Percentiles rank a stretch among this genome's conserved stretches.
phyloP scores from a whole-genome alignment of 2,329 filamentous ascomycete species.

The Zasmidium cellare region DNA sequence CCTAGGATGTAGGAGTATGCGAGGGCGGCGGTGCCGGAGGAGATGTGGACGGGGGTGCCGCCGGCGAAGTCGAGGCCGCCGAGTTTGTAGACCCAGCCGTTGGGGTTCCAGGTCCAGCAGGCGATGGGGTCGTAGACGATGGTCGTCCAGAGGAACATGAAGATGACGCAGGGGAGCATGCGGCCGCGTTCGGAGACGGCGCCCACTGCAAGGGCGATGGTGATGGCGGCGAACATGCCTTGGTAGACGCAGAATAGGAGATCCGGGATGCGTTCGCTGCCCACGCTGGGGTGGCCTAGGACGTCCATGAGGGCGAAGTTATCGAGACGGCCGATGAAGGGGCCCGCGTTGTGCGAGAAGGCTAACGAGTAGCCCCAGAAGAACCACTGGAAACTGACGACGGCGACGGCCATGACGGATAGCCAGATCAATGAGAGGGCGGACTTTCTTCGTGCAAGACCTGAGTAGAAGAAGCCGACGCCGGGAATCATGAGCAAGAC shows the following conservation, averaged over 20 bases:
- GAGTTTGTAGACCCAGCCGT: slow-evolving; percentile 76
- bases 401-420: slow-evolving; percentile 75
- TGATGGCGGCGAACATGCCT: slow-evolving; percentile 85
- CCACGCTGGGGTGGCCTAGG: slow-evolving; percentile 73
- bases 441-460: slow-evolving; percentile 83
- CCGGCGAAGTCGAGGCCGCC: slow-evolving; percentile 87
- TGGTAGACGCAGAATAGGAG: slow-evolving; percentile 83
- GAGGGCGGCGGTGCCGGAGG: slow-evolving; percentile 80
- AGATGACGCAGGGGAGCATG: slow-evolving; percentile 84
- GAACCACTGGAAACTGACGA: slow-evolving; percentile 90
- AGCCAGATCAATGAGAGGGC: slow-evolving; percentile 84
- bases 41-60: slow-evolving; percentile 86
- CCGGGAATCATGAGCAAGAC: slow-evolving; percentile 92
- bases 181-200: slow-evolving; percentile 84
- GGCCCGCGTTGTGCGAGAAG: slow-evolving; percentile 75
- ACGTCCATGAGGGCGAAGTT: slow-evolving; percentile 81
- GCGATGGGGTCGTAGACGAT: slow-evolving; percentile 90
- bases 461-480: slow-evolving; percentile 91
- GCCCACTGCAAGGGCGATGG: slow-evolving; percentile 80
- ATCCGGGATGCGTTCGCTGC: slow-evolving; percentile 72
- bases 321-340: slow-evolving; percentile 73
- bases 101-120: slow-evolving; percentile 91
- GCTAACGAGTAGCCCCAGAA: slow-evolving; percentile 89
- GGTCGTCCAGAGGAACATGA: slow-evolving; percentile 92
- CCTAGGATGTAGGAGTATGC: slow-evolving; percentile 92